Conservation (phyloP, 202 grass and related monocot species). For the Carex sylvatica region DNA sequence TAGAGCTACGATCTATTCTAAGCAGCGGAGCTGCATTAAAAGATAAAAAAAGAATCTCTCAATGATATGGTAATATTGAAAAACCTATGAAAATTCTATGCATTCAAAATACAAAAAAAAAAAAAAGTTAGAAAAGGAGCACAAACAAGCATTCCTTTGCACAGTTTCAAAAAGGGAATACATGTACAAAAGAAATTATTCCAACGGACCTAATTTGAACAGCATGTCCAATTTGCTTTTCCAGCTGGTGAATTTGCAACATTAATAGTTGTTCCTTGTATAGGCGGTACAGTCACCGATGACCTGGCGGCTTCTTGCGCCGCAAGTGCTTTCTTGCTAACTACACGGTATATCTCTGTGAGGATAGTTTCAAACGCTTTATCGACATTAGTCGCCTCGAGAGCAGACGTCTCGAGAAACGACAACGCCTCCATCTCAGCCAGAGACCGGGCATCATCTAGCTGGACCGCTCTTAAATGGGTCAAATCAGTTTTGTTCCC, state of each 20-base stretch:
- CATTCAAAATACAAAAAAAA: neutral
- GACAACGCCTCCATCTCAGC: constrained; percentile 67
- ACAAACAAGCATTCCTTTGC: neutral
- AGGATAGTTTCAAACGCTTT: constrained; percentile 73
- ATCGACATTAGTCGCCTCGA: constrained; percentile 72
- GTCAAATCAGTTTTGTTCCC: constrained; percentile 78
- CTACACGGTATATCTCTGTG: constrained; percentile 65
- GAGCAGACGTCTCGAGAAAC: constrained; percentile 83
- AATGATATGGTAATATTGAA: neutral
- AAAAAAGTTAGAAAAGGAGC: neutral
- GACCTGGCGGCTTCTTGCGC: constrained; percentile 46
- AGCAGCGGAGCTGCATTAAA: neutral
- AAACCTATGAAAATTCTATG: neutral
- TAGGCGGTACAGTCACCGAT: constrained; percentile 34
- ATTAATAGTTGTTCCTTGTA: constrained; percentile 71
- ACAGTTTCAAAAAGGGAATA: neutral
- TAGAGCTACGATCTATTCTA: neutral
- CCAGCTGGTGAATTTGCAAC: constrained; percentile 37
- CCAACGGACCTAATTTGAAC: constrained; percentile 52
- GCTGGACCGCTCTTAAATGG: constrained; percentile 62
- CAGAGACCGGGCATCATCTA: constrained; percentile 46
- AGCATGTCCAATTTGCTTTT: constrained; percentile 42
- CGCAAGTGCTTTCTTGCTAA: constrained; percentile 83
- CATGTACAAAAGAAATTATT: constrained; percentile 13
- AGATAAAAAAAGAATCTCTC: neutral